Evolutionary conservation across 768 basidiomycete species (phyloP).

Genomic region (Naganishia randhawae): DNA sequence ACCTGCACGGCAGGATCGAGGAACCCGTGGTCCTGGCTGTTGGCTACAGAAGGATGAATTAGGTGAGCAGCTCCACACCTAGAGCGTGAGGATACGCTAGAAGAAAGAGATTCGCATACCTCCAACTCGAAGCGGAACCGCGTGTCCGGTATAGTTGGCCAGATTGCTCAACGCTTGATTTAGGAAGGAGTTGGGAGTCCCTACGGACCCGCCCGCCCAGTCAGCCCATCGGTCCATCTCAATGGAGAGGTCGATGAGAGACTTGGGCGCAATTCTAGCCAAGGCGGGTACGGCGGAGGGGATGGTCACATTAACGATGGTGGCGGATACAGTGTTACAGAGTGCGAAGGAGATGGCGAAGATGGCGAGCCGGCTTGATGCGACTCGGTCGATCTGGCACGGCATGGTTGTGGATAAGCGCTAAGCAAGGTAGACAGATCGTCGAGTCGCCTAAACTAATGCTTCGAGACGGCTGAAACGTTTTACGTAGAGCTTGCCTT

Average conservation of each 20-base stretch:
- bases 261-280: constrained; percentile 55
- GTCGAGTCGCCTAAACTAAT: no score
- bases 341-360: no score
- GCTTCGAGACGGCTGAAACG: no score
- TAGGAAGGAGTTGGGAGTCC: constrained; percentile 31
- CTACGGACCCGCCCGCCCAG: constrained; percentile 32
- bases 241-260: constrained; percentile 31
- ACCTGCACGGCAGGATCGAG: constrained; percentile 24
- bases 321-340: no score
- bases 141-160: constrained; percentile 21
- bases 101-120: constrained; percentile 13
- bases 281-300: no score
- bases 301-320: neutral
- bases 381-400: no score
- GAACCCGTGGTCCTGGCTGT: constrained; percentile 28
- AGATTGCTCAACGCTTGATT: constrained; percentile 23
- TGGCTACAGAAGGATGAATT: neutral
- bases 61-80: neutral
- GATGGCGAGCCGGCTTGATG: no score
- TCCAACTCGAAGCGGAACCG: constrained; percentile 29
- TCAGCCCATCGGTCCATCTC: constrained; percentile 35
- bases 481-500: no score
- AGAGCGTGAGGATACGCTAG: neutral
- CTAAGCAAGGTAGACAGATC: no score
- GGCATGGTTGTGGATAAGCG: no score